Percentiles rank a stretch among this genome's conserved stretches.
These are phyloP conservation scores for Aspergillus alliaceus DNA, from an alignment of 2,329 filamentous ascomycete species.

Conservation along the genomic window DNA sequence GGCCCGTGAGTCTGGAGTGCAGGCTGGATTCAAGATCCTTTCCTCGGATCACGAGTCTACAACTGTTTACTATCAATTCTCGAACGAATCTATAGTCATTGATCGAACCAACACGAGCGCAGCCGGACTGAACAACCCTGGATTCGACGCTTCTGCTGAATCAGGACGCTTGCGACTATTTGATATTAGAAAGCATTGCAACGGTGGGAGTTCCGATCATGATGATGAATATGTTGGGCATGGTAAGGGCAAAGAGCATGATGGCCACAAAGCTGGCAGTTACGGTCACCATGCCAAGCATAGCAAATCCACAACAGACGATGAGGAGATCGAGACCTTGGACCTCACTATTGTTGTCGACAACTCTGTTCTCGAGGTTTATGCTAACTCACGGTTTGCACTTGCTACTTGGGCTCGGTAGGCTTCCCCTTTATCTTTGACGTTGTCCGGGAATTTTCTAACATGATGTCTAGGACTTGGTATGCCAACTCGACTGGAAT, in stretches of 20 bases:
- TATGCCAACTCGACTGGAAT: background rate
- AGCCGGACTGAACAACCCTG: conserved; percentile 11
- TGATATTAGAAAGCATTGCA: conserved; percentile 5
- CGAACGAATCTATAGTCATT: conserved; percentile 20
- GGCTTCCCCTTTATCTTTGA: background rate
- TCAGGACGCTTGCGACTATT: conserved; percentile 16
- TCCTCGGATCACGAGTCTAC: conserved; percentile 15
- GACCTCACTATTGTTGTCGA: conserved; percentile 21
- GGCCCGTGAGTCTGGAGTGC: conserved; percentile 3
- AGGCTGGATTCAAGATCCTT: conserved; percentile 18
- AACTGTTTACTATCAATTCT: conserved; percentile 21
- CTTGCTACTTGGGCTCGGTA: background rate
- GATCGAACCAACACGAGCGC: conserved; percentile 20
- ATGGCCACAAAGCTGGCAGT: background rate
- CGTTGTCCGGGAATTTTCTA: background rate
- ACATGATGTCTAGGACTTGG: background rate
- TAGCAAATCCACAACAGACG: background rate
- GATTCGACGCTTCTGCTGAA: conserved; percentile 9
- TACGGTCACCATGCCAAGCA: background rate
- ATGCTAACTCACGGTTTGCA: conserved; percentile 1
- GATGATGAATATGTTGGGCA: too few relatives aligned
- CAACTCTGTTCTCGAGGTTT: conserved; percentile 15
- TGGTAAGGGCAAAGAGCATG: background rate
- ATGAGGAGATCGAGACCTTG: conserved; percentile 13
- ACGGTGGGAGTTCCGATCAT: too few relatives aligned